A percentile compares a stretch with the other conserved stretches of the same genome.
These are phyloP conservation scores for Citrus maxima DNA, from an alignment of 345 rosid species.

Conservation along the genomic window DNA sequence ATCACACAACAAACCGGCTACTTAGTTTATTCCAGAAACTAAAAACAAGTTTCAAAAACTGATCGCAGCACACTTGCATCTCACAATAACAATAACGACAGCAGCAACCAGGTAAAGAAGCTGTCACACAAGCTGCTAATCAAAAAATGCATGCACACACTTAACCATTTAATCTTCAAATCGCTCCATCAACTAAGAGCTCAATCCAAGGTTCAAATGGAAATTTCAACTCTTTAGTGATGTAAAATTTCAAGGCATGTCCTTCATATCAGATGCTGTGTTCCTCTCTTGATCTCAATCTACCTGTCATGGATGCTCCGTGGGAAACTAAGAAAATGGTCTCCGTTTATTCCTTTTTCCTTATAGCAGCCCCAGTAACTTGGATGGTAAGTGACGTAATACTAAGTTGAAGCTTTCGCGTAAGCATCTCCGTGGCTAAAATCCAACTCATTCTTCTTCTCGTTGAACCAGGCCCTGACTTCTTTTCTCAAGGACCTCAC, in stretches of 20 bases:
- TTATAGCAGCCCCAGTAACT: constrained; percentile 33
- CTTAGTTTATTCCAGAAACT: neutral
- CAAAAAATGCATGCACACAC: too few species aligned
- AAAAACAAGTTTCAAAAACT: neutral
- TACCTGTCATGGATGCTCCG: constrained; percentile 43
- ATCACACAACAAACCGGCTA: neutral
- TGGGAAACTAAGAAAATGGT: constrained; percentile 43
- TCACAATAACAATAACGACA: neutral
- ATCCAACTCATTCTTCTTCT: constrained; percentile 16
- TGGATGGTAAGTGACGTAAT: constrained; percentile 43
- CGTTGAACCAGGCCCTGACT: constrained; percentile 43
- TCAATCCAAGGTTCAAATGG: neutral
- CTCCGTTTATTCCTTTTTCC: constrained; percentile 27
- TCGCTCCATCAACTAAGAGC: neutral
- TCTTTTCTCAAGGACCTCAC: constrained; percentile 39
- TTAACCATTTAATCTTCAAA: neutral
- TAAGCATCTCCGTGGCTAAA: constrained; percentile 12
- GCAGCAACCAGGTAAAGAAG: neutral
- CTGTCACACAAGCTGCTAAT: neutral
- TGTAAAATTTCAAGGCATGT: neutral
- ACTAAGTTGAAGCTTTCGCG: constrained; percentile 56
- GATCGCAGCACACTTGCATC: neutral
- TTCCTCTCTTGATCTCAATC: constrained; percentile 26
- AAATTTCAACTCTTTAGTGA: neutral
- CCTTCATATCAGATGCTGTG: neutral